Evolutionary conservation across 2,329 filamentous ascomycete species (phyloP).

Genomic region (Byssoonygena ceratinophila): DNA sequence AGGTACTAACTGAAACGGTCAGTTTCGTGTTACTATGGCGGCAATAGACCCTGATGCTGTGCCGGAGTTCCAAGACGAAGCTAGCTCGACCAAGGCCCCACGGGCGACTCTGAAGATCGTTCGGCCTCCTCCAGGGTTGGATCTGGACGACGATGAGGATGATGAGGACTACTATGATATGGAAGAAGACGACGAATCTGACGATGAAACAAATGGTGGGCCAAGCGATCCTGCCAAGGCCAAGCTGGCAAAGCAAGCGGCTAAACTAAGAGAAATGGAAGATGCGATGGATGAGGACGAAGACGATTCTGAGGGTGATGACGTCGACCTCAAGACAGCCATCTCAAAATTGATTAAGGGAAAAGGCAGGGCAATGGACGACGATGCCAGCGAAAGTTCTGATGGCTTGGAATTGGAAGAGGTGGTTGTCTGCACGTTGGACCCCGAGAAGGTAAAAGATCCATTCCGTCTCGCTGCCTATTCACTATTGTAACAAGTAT

Average conservation of each 20-base stretch:
- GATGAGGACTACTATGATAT: slow-evolving; percentile 45
- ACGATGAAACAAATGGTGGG: slow-evolving; percentile 72
- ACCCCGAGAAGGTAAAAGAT: slow-evolving; percentile 75
- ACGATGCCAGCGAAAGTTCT: slow-evolving; percentile 47
- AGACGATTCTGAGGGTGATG: slow-evolving; percentile 56
- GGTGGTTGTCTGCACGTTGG: slow-evolving; percentile 89
- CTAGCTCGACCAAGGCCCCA: slow-evolving; percentile 51
- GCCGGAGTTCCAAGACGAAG: slow-evolving; percentile 54
- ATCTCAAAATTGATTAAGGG: slow-evolving; percentile 49
- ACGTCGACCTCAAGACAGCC: slow-evolving; percentile 42
- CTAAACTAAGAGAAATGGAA: slow-evolving; percentile 66
- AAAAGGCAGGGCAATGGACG: slow-evolving; percentile 62
- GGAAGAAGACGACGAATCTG: slow-evolving; percentile 46
- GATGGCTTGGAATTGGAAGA: slow-evolving; percentile 65
- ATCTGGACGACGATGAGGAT: slow-evolving; percentile 54
- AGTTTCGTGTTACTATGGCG: slow-evolving; percentile 99
- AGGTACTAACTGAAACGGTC: slow-evolving; percentile 7
- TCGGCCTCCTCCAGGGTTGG: slow-evolving; percentile 54
- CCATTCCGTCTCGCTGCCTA: not conserved
- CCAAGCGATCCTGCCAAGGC: slow-evolving; percentile 85
- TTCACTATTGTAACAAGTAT: not conserved
- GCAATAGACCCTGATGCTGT: slow-evolving; percentile 82
- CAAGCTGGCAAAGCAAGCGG: slow-evolving; percentile 73
- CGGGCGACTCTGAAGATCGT: slow-evolving; percentile 87
- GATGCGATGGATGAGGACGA: slow-evolving; percentile 51